These are phyloP conservation scores for Podaxis sp. DNA, from an alignment of 768 basidiomycete species.

Conservation along the genomic window DNA sequence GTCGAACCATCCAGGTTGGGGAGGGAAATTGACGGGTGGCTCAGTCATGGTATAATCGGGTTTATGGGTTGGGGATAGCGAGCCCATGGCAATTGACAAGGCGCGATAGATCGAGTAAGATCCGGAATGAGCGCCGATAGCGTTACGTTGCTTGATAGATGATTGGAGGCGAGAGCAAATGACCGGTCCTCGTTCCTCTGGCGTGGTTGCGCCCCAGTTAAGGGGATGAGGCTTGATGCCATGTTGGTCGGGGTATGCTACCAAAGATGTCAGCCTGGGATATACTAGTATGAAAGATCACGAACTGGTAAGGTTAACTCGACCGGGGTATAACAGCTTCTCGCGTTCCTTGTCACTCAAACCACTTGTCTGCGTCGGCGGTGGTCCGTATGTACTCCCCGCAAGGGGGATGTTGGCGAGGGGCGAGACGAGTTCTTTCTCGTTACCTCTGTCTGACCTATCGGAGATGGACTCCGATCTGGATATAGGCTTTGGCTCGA, in stretches of 20 bases:
- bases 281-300: slow-evolving; percentile 19
- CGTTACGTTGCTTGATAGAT: slow-evolving; percentile 88
- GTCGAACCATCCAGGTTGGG: slow-evolving; percentile 76
- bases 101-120: slow-evolving; percentile 96
- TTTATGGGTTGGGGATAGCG: slow-evolving; percentile 75
- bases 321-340: slow-evolving; percentile 74
- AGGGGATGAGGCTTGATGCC: slow-evolving; percentile 81
- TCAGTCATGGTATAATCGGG: slow-evolving; percentile 83
- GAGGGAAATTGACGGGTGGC: slow-evolving; percentile 79
- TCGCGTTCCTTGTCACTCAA: slow-evolving; percentile 65
- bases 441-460: neutral
- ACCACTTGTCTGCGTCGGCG: slow-evolving; percentile 8
- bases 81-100: slow-evolving; percentile 87
- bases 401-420: slow-evolving; percentile 20
- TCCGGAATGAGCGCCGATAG: slow-evolving; percentile 91
- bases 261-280: slow-evolving; percentile 24
- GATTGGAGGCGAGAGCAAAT: slow-evolving; percentile 83
- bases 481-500: slow-evolving; percentile 32
- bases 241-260: slow-evolving; percentile 89
- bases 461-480: slow-evolving; percentile 24
- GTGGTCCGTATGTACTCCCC: slow-evolving; percentile 16
- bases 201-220: slow-evolving; percentile 74
- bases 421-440: slow-evolving; percentile 1
- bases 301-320: slow-evolving; percentile 84
- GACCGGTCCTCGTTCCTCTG: slow-evolving; percentile 76